Base-by-base conservation (phyloP, 257 asterid genomes). In the Scutellaria baicalensis region DNA sequence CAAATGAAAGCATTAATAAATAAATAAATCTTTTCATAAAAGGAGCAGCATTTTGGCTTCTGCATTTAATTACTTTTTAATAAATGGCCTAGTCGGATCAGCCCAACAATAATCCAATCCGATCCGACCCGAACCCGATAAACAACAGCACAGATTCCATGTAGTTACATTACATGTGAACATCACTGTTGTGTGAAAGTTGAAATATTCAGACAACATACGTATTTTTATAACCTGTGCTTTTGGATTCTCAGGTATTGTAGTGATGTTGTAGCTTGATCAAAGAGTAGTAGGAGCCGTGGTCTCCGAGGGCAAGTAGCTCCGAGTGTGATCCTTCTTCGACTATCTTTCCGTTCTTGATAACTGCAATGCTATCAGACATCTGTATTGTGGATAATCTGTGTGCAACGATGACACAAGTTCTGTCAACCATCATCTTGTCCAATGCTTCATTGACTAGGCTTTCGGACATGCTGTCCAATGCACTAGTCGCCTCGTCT, bases 401-500 rank as follows among this genome's bases (percentile, higher is more conserved):
- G 72, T 84, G 90, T 14, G 90, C 90, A 23, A 82, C 76, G 0
- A 81, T 52, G 0, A 81, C 75, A 40, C 93, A 84, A 4, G 85
- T 84, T 72, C 90, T 69, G 14, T 78, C 84, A 10, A 76, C 61
- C 87, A 84, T 84, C 80, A 83, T 81, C 64, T 77, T 81, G 38
- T 79, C 84, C 65, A 82, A 31, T 14, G 90, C 85, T 65, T 87
- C 88, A 48, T 83, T 87, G 14, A 87, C 85, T 14, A 84, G 40
- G 6, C 63, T 84, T 70, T 84, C 84, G 0, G 88, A 70, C 64
- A 73, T 52, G 35, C 79, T 62, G n/a, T 85, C 89, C 12, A 82
- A 66, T 14, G 87, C 83, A 47, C 84, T 84, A 12, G 86, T 84
- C 27, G 93, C 89, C 80, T 86, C 89, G 31, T 86, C 86, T 21